Base-by-base conservation (phyloP, 345 rosid species). In the Gossypium rotundifolium region DNA sequence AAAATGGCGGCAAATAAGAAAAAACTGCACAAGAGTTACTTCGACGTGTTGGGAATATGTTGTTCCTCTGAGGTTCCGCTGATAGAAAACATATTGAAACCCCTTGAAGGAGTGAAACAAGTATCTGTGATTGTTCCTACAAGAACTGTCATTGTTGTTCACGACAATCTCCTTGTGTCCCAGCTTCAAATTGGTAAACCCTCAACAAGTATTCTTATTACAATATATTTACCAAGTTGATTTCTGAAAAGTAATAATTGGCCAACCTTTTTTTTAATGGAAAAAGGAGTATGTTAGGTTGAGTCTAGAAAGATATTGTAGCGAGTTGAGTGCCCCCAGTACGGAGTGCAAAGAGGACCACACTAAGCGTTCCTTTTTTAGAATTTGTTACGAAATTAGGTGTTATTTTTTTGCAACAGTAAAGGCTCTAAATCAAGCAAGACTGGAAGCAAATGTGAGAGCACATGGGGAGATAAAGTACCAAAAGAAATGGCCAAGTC, bases 21-120 rank as follows among this genome's bases (percentile, higher is more conserved):
- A 73, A 88, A 81, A 77, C 52, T 71, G 51, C 89, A 87, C 61
- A 94, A 89, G 73, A 94, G 91, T 81, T 92, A 94, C 81, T 90
- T 92, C 38, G 98, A 94, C 59, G 97, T 94, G 33, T 63, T 90
- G 45, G 98, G 98, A 11, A 75, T 94, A 0, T 94, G 98, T 67
- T 94, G 98, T 75, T 81, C 98, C 3, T 94, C 98, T 10, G 98
- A 94, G 77, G 89, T 91, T 74, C 87, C 98, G 16, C n/a, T 92
- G 71, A 74, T 94, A 0, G 97, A 92, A 74, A 92, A 81, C 38
- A 82, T 92, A 8, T 87, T 92, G 25, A 83, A 80, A 11, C 77
- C 92, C 0, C 82, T 92, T 4, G 83, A 85, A 23, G 98, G 98
- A 0, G 83, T 94, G 4, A 82, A 88, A 71, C 88, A 94, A 46